A percentile compares a stretch with the other conserved stretches of the same genome.
These are phyloP conservation scores for Penicillium psychrosexuale DNA, from an alignment of 2,329 filamentous ascomycete genomes.

Conservation along the genomic window DNA sequence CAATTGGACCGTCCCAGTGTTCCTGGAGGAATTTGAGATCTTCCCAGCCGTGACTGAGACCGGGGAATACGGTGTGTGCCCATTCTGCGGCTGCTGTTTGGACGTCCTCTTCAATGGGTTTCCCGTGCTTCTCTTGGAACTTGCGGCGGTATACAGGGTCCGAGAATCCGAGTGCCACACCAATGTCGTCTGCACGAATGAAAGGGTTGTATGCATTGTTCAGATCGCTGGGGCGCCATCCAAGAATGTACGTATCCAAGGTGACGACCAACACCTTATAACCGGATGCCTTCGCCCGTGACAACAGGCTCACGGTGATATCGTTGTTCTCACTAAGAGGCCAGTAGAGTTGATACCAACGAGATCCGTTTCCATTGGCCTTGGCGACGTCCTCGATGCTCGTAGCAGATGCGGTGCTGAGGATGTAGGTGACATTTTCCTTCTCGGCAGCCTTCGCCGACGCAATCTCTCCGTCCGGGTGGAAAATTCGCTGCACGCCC, in stretches of 20 bases:
- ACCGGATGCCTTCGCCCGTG: conserved; percentile 57
- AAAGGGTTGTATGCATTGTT: conserved; percentile 53
- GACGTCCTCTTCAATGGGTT: conserved; percentile 46
- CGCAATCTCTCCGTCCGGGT: conserved; percentile 61
- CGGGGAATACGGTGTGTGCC: conserved; percentile 53
- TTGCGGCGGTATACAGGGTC: conserved; percentile 63
- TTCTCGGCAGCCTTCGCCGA: conserved; percentile 59
- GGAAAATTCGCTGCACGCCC: conserved; percentile 66
- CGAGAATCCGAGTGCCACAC: conserved; percentile 59
- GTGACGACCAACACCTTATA: conserved; percentile 68
- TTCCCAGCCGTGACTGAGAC: conserved; percentile 56
- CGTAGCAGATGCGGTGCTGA: conserved; percentile 61
- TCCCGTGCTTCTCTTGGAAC: conserved; percentile 48
- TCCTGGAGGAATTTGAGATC: conserved; percentile 55
- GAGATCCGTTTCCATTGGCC: conserved; percentile 52
- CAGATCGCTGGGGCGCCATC: conserved; percentile 66
- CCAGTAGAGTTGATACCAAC: conserved; percentile 77
- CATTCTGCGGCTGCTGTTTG: conserved; percentile 49
- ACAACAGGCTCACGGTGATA: conserved; percentile 61
- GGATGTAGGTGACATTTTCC: conserved; percentile 61
- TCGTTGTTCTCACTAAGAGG: conserved; percentile 56
- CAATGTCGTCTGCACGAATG: conserved; percentile 37
- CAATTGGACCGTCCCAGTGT: conserved; percentile 61
- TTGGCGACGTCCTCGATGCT: conserved; percentile 64
- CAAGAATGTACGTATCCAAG: conserved; percentile 65